Evolutionary conservation across 371 early-diverging fungal genomes (phyloP).

Genomic region (Batkoa obscura): DNA sequence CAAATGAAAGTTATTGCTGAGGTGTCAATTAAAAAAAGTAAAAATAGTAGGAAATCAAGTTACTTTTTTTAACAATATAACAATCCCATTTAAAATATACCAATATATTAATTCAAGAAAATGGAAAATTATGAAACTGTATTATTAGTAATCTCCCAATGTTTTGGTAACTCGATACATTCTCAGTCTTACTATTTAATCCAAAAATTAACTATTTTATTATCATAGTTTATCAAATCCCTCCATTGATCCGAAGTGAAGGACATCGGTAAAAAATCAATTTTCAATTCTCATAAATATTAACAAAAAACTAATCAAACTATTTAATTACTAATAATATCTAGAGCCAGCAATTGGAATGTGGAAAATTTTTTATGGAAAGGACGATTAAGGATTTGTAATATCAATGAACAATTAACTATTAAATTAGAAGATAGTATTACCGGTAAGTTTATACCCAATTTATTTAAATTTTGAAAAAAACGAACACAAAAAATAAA

Average conservation of each 20-base stretch:
- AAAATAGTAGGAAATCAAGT: too few species aligned
- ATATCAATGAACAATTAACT: constrained; percentile 40
- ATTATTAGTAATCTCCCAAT: constrained; percentile 58
- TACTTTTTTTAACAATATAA: neutral
- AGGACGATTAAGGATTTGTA: constrained; percentile 58
- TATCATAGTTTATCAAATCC: constrained; percentile 47
- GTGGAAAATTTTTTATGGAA: constrained; percentile 59
- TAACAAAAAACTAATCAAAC: neutral
- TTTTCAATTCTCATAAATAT: constrained; percentile 1
- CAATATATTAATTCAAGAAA: neutral
- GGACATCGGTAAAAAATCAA: constrained; percentile 36
- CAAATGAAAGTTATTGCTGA: too few species aligned
- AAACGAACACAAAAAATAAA: neutral
- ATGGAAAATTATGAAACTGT: constrained; percentile 54
- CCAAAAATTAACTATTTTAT: neutral
- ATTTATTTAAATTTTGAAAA: constrained; percentile 1
- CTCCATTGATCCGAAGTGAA: constrained; percentile 49
- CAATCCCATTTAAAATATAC: neutral
- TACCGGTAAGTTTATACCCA: constrained; percentile 21
- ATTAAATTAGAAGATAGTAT: constrained; percentile 64
- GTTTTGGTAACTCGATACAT: constrained; percentile 30
- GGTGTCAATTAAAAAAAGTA: too few species aligned
- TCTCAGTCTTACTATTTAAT: neutral
- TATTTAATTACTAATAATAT: neutral
- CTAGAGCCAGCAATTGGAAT: constrained; percentile 72